Evolutionary conservation across 257 asterid species (phyloP).

Genomic region (Echites panduratus): DNA sequence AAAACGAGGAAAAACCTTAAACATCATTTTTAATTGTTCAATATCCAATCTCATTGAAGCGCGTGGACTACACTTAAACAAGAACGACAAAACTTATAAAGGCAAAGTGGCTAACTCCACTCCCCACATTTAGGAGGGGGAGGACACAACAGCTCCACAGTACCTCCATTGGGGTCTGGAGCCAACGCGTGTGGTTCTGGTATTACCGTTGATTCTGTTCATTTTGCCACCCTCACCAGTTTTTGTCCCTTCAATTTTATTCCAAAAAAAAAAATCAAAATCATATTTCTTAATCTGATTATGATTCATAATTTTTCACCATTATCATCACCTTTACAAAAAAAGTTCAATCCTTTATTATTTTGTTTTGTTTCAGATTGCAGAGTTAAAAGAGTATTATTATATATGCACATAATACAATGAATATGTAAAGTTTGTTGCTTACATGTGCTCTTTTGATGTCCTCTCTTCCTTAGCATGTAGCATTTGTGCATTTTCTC

Average conservation of each 20-base stretch:
- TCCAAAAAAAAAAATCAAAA: not conserved
- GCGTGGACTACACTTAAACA: slow-evolving; percentile 1
- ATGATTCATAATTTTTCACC: not conserved
- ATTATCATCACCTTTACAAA: slow-evolving; percentile 28
- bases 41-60: not conserved
- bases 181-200: slow-evolving; percentile 16
- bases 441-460: slow-evolving; percentile 46
- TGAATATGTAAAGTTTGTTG: slow-evolving; percentile 39
- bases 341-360: slow-evolving; percentile 24
- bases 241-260: slow-evolving; percentile 4
- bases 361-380: slow-evolving; percentile 22
- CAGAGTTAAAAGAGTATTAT: slow-evolving; percentile 6
- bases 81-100: not conserved
- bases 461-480: slow-evolving; percentile 32
- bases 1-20: not conserved
- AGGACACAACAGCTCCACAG: not conserved
- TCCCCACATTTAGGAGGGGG: slow-evolving; percentile 2
- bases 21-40: not conserved
- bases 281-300: not conserved
- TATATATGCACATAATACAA: slow-evolving; percentile 6
- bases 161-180: not conserved
- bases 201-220: slow-evolving; percentile 19
- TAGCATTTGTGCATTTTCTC: slow-evolving; percentile 23
- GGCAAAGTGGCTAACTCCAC: not conserved
- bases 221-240: slow-evolving; percentile 15